phyloP scores from a whole-genome alignment of 2,329 filamentous ascomycete genomes.

The Paramyrothecium roridum region DNA sequence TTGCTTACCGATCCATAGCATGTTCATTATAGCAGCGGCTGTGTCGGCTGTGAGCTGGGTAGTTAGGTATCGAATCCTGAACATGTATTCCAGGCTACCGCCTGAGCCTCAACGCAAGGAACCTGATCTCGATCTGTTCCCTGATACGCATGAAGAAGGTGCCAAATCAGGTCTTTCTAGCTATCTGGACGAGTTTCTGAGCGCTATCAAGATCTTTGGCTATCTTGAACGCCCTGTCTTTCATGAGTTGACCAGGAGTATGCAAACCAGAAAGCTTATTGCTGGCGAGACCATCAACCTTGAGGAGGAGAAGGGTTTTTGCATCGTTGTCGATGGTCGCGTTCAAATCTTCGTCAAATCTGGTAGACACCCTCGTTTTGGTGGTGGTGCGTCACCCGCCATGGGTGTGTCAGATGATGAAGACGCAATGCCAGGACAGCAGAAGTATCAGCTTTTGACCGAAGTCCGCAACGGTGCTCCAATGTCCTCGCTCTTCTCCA shows the following conservation, averaged over 20 bases:
- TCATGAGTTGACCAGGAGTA: slow-evolving; percentile 93
- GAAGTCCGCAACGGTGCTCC: slow-evolving; percentile 97
- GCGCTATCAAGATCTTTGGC: slow-evolving; percentile 98
- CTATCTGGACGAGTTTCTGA: slow-evolving; percentile 96
- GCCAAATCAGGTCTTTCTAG: slow-evolving; percentile 90
- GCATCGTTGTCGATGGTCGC: slow-evolving; percentile 90
- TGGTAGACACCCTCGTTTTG: slow-evolving; percentile 48
- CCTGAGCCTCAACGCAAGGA: slow-evolving; percentile 95
- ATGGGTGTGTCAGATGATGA: slow-evolving; percentile 59
- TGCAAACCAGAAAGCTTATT: slow-evolving; percentile 96
- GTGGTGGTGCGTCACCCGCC: slow-evolving; percentile 17
- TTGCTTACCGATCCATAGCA: slow-evolving; percentile 38
- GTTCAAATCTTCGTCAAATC: slow-evolving; percentile 99
- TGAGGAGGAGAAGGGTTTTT: slow-evolving; percentile 98
- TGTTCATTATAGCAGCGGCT: slow-evolving; percentile 73
- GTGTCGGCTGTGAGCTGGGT: slow-evolving; percentile 91
- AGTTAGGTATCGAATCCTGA: slow-evolving; percentile 90
- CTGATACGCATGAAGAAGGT: slow-evolving; percentile 85
- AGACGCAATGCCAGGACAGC: slow-evolving; percentile 63
- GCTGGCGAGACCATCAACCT: slow-evolving; percentile 92
- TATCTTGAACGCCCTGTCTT: slow-evolving; percentile 96
- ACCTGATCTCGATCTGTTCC: slow-evolving; percentile 91
- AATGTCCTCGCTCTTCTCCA: slow-evolving; percentile 97
- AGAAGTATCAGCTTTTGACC: slow-evolving; percentile 90
- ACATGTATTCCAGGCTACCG: slow-evolving; percentile 92